phyloP scores from a whole-genome alignment of 495 filamentous ascomycete species.

The Penicillium nucicola region DNA sequence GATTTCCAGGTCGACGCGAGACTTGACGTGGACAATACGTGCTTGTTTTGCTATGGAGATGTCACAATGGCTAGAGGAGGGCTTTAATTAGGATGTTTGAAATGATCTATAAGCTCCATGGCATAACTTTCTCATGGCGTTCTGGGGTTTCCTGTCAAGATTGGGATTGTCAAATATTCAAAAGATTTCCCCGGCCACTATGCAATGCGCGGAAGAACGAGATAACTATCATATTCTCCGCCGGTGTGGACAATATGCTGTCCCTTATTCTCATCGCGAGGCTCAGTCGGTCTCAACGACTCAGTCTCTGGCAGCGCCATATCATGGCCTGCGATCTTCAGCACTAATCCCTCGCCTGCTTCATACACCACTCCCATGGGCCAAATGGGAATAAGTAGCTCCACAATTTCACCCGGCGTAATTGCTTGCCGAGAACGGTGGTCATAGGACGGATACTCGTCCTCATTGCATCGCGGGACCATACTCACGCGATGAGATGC shows the following conservation, averaged over 20 bases:
- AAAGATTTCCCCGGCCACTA: no score
- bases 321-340: conserved; percentile 16
- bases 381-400: conserved; percentile 15
- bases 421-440: conserved; percentile 8
- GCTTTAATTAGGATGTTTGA: no score
- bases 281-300: not conserved
- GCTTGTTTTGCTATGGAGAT: no score
- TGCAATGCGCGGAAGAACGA: not conserved
- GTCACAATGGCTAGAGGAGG: no score
- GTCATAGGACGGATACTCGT: conserved; percentile 3
- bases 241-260: conserved; percentile 11
- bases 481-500: conserved; percentile 11
- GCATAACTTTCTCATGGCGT: no score
- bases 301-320: conserved; percentile 17
- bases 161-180: not conserved
- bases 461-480: not conserved
- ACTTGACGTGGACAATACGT: no score
- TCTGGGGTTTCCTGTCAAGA: no score
- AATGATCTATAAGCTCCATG: no score
- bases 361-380: conserved; percentile 21
- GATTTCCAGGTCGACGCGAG: no score
- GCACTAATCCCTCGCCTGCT: conserved; percentile 13
- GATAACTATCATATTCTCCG: conserved; percentile 12
- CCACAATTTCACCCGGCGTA: not conserved
- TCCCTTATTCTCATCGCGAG: conserved; percentile 13